phyloP scores from a whole-genome alignment of 257 asterid genomes.

The Scutellaria galericulata region DNA sequence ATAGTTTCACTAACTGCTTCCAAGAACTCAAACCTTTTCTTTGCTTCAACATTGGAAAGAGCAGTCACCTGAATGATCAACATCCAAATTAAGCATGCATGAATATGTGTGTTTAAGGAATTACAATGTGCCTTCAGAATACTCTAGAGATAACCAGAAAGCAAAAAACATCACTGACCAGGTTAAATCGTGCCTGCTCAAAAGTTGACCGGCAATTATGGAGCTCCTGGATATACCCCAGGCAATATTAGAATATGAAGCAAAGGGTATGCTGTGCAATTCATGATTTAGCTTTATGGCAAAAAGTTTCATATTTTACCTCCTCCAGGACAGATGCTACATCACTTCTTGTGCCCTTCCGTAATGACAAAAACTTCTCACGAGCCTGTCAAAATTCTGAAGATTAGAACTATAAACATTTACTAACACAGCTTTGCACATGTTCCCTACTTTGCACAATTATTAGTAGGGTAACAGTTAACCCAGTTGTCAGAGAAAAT shows the following conservation, averaged over 20 bases:
- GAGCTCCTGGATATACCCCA: slow-evolving; percentile 73
- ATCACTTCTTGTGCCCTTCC: slow-evolving; percentile 91
- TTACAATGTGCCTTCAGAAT: slow-evolving; percentile 18
- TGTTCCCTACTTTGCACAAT: background rate
- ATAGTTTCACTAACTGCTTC: slow-evolving; percentile 98
- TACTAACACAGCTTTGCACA: background rate
- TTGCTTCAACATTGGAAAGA: slow-evolving; percentile 92
- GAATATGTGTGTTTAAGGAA: slow-evolving; percentile 13
- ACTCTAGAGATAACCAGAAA: slow-evolving; percentile 28
- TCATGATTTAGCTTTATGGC: slow-evolving; percentile 23
- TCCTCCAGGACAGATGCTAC: slow-evolving; percentile 84
- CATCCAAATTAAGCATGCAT: slow-evolving; percentile 31
- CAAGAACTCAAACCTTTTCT: slow-evolving; percentile 95
- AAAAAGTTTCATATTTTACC: slow-evolving; percentile 53
- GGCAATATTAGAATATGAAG: slow-evolving; percentile 32
- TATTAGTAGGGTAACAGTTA: background rate
- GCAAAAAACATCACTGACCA: slow-evolving; percentile 54
- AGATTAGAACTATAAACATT: slow-evolving; percentile 33
- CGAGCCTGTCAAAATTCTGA: slow-evolving; percentile 68
- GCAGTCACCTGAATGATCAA: slow-evolving; percentile 70
- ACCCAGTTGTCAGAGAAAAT: slow-evolving; percentile 3
- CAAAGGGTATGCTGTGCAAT: slow-evolving; percentile 15
- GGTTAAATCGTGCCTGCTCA: slow-evolving; percentile 95
- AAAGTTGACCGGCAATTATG: slow-evolving; percentile 88
- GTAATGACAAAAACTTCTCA: slow-evolving; percentile 89